Conservation (phyloP, 2,329 filamentous ascomycete genomes). For the Pseudocercospora vitis region DNA sequence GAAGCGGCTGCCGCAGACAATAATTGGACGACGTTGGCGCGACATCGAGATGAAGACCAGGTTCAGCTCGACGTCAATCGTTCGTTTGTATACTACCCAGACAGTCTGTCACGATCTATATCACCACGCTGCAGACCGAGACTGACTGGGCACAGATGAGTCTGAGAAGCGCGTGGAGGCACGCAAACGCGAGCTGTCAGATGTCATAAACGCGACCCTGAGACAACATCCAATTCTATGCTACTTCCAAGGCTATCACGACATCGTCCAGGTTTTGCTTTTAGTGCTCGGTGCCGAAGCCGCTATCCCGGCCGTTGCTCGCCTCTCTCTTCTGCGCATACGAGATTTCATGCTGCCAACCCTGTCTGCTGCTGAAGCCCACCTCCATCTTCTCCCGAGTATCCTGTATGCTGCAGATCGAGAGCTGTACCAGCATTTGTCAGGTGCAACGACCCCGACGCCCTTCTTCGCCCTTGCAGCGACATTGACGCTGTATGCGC, state of each 20-base stretch:
- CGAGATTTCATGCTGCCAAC: conserved; percentile 97
- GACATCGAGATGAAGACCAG: conserved; percentile 86
- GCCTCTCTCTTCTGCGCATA: conserved; percentile 86
- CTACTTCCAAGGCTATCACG: conserved; percentile 98
- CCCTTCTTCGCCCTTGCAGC: conserved; percentile 94
- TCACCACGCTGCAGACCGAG: neutral
- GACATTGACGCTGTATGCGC: conserved; percentile 92
- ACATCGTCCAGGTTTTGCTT: conserved; percentile 94
- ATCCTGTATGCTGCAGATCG: conserved; percentile 74
- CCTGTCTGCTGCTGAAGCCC: conserved; percentile 74
- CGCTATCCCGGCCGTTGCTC: conserved; percentile 66
- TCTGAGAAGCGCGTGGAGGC: conserved; percentile 66
- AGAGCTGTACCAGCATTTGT: conserved; percentile 65
- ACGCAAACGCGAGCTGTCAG: conserved; percentile 74
- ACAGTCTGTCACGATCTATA: conserved; percentile 55
- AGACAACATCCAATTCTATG: conserved; percentile 78
- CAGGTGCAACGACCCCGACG: conserved; percentile 45
- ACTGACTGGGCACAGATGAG: conserved; percentile 53
- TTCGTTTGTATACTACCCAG: conserved; percentile 96
- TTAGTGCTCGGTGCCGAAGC: conserved; percentile 70
- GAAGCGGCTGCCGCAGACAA: conserved; percentile 26
- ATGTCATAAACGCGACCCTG: conserved; percentile 77
- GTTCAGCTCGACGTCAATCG: conserved; percentile 89
- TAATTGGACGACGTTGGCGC: conserved; percentile 63
- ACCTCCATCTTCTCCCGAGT: conserved; percentile 83